Evolutionary conservation across 169 alveolate genomes (phyloP).

Genomic region (Plasmodium inui): DNA sequence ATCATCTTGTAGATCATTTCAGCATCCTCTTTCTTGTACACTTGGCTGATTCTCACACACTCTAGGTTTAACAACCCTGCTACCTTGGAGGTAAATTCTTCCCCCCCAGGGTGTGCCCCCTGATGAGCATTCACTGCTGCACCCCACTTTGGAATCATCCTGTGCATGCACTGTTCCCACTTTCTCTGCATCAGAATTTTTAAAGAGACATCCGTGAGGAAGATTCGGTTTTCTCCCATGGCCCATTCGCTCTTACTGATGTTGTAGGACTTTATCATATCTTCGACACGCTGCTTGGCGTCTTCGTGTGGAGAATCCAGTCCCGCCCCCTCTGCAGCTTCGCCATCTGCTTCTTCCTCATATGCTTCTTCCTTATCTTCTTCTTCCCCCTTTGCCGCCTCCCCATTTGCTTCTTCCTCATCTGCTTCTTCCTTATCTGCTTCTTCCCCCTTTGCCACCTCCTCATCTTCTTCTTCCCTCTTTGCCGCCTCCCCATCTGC

Average conservation of each 20-base stretch:
- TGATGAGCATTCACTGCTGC: background rate
- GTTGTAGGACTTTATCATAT: background rate
- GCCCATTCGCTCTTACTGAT: slow-evolving; percentile 26
- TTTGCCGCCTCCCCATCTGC: no score
- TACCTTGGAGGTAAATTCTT: background rate
- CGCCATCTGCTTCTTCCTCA: background rate
- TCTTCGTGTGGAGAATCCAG: background rate
- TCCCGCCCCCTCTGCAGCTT: background rate
- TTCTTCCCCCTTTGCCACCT: background rate
- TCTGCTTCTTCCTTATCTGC: background rate
- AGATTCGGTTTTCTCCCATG: slow-evolving; percentile 8
- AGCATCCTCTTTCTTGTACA: background rate
- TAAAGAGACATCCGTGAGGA: background rate
- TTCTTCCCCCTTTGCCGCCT: background rate
- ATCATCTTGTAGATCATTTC: background rate
- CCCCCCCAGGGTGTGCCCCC: background rate
- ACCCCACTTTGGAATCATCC: background rate
- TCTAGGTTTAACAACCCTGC: background rate
- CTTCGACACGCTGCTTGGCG: background rate
- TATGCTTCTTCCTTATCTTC: no score
- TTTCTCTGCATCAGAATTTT: background rate
- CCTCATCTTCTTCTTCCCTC: background rate
- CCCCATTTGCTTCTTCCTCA: no score
- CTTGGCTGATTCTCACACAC: background rate
- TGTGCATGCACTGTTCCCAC: background rate